A percentile compares a stretch with the other conserved stretches of the same genome.
Conservation (phyloP, 306 rosid genomes). For the Acacia confusa region DNA sequence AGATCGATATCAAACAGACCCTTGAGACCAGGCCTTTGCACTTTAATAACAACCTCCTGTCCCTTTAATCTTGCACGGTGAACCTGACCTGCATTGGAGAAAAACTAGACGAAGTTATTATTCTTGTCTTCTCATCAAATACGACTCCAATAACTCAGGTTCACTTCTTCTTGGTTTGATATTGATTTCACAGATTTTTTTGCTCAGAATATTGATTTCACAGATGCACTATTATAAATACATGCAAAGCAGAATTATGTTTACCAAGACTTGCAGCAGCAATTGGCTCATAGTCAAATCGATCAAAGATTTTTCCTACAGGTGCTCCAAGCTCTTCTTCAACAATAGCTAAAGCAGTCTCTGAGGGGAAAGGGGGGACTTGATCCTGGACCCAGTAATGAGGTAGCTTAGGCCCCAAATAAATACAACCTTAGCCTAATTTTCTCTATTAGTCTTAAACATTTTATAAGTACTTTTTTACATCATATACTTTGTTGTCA, state of each 20-base stretch:
- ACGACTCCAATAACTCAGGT: constrained; percentile 14
- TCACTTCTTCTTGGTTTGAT: constrained; percentile 17
- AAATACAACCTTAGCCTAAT: constrained; percentile 26
- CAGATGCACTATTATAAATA: constrained; percentile 8
- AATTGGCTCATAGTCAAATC: constrained; percentile 90
- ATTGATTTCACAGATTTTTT: constrained; percentile 4
- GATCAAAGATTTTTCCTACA: constrained; percentile 62
- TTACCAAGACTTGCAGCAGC: constrained; percentile 99
- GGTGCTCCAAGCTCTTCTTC: constrained; percentile 96
- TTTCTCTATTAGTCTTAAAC: not conserved
- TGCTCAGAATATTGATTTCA: constrained; percentile 14
- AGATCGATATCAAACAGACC: constrained; percentile 95
- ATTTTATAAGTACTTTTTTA: not conserved
- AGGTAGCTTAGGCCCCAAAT: constrained; percentile 29
- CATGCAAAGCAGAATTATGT: constrained; percentile 28
- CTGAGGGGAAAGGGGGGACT: constrained; percentile 98
- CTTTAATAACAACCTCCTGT: constrained; percentile 85
- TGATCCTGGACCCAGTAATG: constrained; percentile 72
- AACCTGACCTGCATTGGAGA: constrained; percentile 82
- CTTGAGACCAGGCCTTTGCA: constrained; percentile 98
- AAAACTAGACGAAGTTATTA: constrained; percentile 8
- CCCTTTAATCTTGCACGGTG: constrained; percentile 93
- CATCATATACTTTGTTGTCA: not conserved
- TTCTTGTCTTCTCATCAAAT: constrained; percentile 29
- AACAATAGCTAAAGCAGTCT: constrained; percentile 74